Base-by-base conservation (phyloP, 208 protist genomes). In the Leishmania arabica region DNA sequence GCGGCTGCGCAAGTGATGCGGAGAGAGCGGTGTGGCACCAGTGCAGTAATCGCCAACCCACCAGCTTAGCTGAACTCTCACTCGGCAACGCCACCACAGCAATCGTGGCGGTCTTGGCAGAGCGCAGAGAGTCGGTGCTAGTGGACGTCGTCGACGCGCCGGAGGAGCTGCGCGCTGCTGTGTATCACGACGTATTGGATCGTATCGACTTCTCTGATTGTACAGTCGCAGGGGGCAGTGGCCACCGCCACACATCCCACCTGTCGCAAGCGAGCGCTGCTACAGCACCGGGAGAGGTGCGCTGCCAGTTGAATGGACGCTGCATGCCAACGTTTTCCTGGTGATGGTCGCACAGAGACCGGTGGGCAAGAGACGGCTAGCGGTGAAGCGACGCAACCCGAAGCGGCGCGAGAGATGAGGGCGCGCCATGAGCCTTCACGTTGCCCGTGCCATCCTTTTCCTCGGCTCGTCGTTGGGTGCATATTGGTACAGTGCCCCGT, bases 221-320 rank as follows among this genome's bases (percentile, higher is more conserved):
- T 60, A 77, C 71, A 31, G 8, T 68, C 17, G 60, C 79, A n/a
- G 62, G 80, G 6, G n/a, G 24, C 13, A 37, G 62, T 19, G 34
- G 31, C 7, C 60, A 51, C 13, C 53, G 34, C 45, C 47, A 21
- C 17, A 9, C 53, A 51, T 45, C 53, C 37, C 24, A 42, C 2
- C 58, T n/a, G 42, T 40, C 40, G n/a, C 53, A 42, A 13, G 27
- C n/a, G 9, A 21, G 21, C 37, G 66, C 75, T 5, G 54, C 27
- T 45, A 34, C 5, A 8, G 24, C 15, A 4, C n/a, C 15, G 72
- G 58, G 42, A n/a, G 58, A 62, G 40, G 71, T 73, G 65, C 64
- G 74, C n/a, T 88, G 78, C 51, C 88, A 92, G 80, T n/a, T 92
- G 79, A 92, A 92, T 42, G 88, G 88, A 0, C 86, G 78, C 8